These are phyloP conservation scores for Trichoderma endophyticum DNA, from an alignment of 2,329 filamentous ascomycete species.

Conservation along the genomic window DNA sequence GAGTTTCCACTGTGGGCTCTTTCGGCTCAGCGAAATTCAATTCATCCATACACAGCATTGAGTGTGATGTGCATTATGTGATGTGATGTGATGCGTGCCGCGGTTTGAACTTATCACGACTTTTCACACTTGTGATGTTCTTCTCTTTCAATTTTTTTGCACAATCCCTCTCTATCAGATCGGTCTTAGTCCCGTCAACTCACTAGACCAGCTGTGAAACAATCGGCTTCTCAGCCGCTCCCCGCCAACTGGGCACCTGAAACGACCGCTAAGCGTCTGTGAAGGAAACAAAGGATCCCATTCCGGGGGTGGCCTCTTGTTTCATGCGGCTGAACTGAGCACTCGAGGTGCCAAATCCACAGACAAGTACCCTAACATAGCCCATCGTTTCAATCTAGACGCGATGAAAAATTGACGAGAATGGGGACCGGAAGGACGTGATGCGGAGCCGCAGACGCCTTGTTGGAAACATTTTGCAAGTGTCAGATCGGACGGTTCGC, in stretches of 20 bases:
- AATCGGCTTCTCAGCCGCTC: not conserved
- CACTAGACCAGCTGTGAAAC: slow-evolving; percentile 6
- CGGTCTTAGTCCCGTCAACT: not conserved
- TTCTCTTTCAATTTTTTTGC: not conserved
- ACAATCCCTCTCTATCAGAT: not conserved
- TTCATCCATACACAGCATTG: not conserved
- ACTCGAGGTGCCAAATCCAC: not conserved
- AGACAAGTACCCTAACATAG: not conserved
- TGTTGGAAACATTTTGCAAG: not conserved
- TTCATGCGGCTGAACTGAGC: not conserved
- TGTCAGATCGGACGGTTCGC: not conserved
- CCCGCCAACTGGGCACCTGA: slow-evolving; percentile 10
- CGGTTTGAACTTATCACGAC: not conserved
- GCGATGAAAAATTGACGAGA: not conserved
- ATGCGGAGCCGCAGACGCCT: not conserved
- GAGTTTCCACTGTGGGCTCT: slow-evolving; percentile 10
- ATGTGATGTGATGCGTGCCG: not conserved
- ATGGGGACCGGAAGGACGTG: not conserved
- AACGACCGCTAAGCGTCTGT: not conserved
- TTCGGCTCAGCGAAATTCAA: slow-evolving; percentile 3
- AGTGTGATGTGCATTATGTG: not conserved
- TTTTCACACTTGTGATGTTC: not conserved
- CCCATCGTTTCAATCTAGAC: not conserved
- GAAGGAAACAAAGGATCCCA: not conserved
- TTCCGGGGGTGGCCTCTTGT: not conserved